Conservation (phyloP, 2,329 filamentous ascomycete species). For the Alternaria conjuncta region DNA sequence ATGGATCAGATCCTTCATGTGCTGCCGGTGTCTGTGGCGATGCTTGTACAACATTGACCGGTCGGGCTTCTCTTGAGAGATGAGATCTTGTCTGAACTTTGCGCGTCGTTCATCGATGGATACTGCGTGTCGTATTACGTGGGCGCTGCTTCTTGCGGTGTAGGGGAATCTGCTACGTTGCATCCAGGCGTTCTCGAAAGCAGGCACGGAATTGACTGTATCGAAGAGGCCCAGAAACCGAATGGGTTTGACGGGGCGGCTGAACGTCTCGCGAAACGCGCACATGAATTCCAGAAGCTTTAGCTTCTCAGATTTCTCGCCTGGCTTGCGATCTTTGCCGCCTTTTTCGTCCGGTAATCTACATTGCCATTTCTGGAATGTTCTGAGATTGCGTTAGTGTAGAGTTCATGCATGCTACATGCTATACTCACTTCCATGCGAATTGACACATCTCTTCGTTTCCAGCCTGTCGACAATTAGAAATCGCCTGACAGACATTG, state of each 20-base stretch:
- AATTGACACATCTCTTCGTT: conserved; percentile 87
- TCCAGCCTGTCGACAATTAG: conserved; percentile 59
- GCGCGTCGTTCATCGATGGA: conserved; percentile 74
- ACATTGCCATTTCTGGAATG: conserved; percentile 75
- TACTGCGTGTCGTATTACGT: conserved; percentile 71
- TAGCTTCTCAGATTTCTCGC: conserved; percentile 59
- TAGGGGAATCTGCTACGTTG: conserved; percentile 77
- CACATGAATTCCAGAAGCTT: conserved; percentile 77
- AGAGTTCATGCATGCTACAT: not conserved
- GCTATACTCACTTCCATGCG: conserved; percentile 68
- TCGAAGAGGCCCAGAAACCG: conserved; percentile 81
- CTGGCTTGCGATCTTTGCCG: conserved; percentile 40
- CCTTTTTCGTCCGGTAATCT: conserved; percentile 50
- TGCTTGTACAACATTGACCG: conserved; percentile 36
- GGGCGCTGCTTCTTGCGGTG: conserved; percentile 61
- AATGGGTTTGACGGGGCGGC: conserved; percentile 74
- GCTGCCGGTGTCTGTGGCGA: conserved; percentile 30
- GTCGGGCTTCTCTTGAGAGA: conserved; percentile 55
- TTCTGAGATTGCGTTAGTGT: conserved; percentile 36
- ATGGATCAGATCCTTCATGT: conserved; percentile 18
- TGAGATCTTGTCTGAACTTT: conserved; percentile 74
- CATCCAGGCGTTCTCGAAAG: conserved; percentile 79
- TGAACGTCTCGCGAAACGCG: conserved; percentile 81
- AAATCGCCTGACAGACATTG: not conserved
- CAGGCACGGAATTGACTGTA: conserved; percentile 79